Evolutionary conservation across 2,329 filamentous ascomycete species (phyloP).

Genomic region (Talaromyces rugulosus): DNA sequence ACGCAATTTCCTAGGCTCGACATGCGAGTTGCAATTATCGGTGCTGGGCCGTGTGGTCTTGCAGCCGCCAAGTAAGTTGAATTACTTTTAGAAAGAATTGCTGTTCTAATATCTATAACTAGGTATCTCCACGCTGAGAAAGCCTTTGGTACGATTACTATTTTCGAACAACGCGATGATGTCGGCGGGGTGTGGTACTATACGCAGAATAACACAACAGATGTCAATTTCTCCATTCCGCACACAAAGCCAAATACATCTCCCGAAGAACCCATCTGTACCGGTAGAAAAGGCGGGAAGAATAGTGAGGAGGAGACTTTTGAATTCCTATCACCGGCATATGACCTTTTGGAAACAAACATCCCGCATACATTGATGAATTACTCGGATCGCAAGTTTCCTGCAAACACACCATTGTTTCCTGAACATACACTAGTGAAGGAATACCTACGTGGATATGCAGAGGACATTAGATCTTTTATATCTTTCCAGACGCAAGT

Average conservation of each 20-base stretch:
- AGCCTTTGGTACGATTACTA: slow-evolving; percentile 63
- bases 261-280: slow-evolving; percentile 56
- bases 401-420: slow-evolving; percentile 63
- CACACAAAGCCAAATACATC: slow-evolving; percentile 61
- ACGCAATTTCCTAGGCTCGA: neutral
- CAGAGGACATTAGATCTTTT: slow-evolving; percentile 61
- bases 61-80: slow-evolving; percentile 5
- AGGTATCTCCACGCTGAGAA: slow-evolving; percentile 70
- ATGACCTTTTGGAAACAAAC: slow-evolving; percentile 79
- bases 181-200: slow-evolving; percentile 88
- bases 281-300: slow-evolving; percentile 30
- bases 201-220: slow-evolving; percentile 31
- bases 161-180: slow-evolving; percentile 76
- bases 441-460: slow-evolving; percentile 69
- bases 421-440: slow-evolving; percentile 68
- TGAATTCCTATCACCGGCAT: slow-evolving; percentile 77
- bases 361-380: slow-evolving; percentile 78
- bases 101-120: slow-evolving; percentile 25
- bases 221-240: slow-evolving; percentile 47
- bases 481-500: slow-evolving; percentile 71
- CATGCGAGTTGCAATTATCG: slow-evolving; percentile 2
- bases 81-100: too few species aligned
- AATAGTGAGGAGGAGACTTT: slow-evolving; percentile 40
- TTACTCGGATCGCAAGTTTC: slow-evolving; percentile 68
- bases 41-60: slow-evolving; percentile 5